A percentile compares a stretch with the other conserved stretches of the same genome.
Evolutionary conservation across 805 yeast genomes (phyloP).

Genomic region (Wilhelminamyces savonicus): DNA sequence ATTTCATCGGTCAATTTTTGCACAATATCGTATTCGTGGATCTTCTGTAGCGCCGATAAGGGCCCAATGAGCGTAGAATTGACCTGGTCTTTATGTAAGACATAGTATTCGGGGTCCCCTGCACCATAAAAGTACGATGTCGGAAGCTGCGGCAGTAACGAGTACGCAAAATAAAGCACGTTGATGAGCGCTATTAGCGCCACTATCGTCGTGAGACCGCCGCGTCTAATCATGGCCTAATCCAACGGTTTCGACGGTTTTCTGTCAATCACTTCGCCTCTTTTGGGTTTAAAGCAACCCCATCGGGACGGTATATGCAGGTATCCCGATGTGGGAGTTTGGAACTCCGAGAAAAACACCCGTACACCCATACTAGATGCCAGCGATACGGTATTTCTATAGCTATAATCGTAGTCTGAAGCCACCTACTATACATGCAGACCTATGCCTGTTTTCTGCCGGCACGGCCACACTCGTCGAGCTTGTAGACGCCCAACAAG

Average conservation of each 20-base stretch:
- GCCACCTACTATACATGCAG: no score
- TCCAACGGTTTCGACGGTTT: neutral
- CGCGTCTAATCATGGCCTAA: neutral
- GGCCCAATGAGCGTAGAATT: neutral
- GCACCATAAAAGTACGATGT: neutral
- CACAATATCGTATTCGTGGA: neutral
- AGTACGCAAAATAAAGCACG: neutral
- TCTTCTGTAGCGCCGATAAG: neutral
- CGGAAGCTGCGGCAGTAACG: neutral
- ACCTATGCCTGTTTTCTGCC: no score
- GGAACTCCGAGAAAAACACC: no score
- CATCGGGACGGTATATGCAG: neutral
- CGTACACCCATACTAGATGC: no score
- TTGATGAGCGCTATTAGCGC: neutral
- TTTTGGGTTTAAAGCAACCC: neutral
- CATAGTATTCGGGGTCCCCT: neutral
- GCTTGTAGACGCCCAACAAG: constrained; percentile 69
- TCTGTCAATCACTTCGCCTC: neutral
- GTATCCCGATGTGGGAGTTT: neutral
- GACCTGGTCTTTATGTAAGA: neutral
- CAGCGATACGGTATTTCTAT: no score
- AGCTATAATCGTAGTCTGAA: no score
- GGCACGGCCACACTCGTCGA: constrained; percentile 14
- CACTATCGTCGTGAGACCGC: neutral
- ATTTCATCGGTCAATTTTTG: neutral